Evolutionary conservation across 177 flowering plant species (phyloP).

Genomic region (Vitis hybrid): DNA sequence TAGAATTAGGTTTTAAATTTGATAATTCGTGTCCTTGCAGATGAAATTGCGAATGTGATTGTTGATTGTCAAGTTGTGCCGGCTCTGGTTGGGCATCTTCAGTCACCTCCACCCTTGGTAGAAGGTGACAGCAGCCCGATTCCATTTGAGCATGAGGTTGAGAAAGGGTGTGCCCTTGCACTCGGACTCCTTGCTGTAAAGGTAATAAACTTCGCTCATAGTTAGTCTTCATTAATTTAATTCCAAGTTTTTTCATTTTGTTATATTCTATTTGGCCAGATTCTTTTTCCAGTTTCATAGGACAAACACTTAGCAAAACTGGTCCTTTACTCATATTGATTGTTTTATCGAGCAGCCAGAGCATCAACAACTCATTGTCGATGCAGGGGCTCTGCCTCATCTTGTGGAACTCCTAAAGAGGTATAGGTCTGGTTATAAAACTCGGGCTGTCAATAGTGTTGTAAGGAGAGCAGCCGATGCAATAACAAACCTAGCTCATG

Average conservation of each 20-base stretch:
- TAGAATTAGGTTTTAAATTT: background rate
- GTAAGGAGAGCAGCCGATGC: slow-evolving; percentile 87
- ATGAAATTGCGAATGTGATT: slow-evolving; percentile 62
- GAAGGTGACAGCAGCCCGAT: slow-evolving; percentile 27
- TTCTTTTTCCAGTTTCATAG: background rate
- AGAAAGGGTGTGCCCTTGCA: slow-evolving; percentile 74
- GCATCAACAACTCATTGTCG: slow-evolving; percentile 80
- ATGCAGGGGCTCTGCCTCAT: slow-evolving; percentile 78
- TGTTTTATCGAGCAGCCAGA: slow-evolving; percentile 58
- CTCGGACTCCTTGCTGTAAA: slow-evolving; percentile 81
- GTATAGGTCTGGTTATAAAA: slow-evolving; percentile 33
- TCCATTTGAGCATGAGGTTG: slow-evolving; percentile 71
- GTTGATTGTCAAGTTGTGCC: slow-evolving; percentile 81
- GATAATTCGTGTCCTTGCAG: slow-evolving; percentile 36
- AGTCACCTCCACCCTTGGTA: slow-evolving; percentile 36
- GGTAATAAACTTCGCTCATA: slow-evolving; percentile 28
- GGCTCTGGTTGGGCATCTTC: slow-evolving; percentile 63
- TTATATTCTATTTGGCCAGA: background rate
- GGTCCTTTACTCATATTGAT: background rate
- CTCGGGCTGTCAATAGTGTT: slow-evolving; percentile 59
- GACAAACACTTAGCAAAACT: background rate
- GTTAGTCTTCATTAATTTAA: background rate
- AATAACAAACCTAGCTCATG: slow-evolving; percentile 88
- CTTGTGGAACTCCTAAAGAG: slow-evolving; percentile 67
- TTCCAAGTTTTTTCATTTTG: background rate